Base-by-base conservation (phyloP, 371 early-diverging fungal species). In the Mortierella sp. region DNA sequence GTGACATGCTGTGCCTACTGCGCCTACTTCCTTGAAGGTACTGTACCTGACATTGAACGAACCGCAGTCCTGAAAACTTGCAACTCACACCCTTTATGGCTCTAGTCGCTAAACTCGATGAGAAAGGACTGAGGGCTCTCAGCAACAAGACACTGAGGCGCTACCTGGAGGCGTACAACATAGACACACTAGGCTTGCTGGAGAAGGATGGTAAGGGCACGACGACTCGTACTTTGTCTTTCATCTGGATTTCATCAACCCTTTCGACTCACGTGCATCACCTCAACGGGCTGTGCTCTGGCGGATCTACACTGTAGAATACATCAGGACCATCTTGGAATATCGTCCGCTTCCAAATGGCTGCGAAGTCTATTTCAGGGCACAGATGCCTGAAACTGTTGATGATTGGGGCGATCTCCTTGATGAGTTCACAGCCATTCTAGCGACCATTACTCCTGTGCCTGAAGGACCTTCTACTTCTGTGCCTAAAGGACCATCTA, bases 121-220 rank as follows among this genome's bases (percentile, higher is more conserved):
- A 67, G 5, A 34, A 41, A 1, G 55, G 53, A 7, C 61, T 74
- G 29, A 40, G 28, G 10, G 55, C 53, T n/a, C 68, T 74, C 27
- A 60, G 60, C 46, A 68, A 63, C 48, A 67, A 50, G 46, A 68
- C 76, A 12, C 57, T 74, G 31, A 74, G 63, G 57, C 55, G 69
- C 4, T 74, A 74, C 28, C 46, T 74, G n/a, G 34, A 28, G 17
- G 57, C 64, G 0, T 74, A 74, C 69, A 64, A 68, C 44, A 74
- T 68, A 5, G 52, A 63, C 10, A 67, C 68, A 3, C 40, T 39
- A 2, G 57, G 60, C 28, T 64, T 74, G 64, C 25, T 74, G 2
- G 67, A 67, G 40, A 74, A 74, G 41, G 41, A 50, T 43, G 73
- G 73, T 73, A 57, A 17, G 16, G 25, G 27, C 7, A 13, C 40